Conservation (phyloP, 2,329 filamentous ascomycete species). For the Chlorencoelia australis region DNA sequence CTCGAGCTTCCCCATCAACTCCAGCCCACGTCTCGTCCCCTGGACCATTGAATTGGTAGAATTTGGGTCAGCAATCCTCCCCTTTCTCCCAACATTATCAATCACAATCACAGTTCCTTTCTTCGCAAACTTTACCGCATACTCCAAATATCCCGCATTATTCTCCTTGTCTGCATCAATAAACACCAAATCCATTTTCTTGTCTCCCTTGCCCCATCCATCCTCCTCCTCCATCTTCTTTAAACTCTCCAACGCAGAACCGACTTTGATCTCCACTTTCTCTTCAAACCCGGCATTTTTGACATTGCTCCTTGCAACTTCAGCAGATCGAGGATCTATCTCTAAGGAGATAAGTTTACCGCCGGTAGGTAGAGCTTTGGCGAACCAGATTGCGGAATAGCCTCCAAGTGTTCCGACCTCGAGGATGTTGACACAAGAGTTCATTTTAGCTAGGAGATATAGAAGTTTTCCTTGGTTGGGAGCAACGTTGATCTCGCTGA, state of each 20-base stretch:
- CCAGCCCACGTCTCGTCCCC: slow-evolving; percentile 3
- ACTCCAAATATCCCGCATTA: slow-evolving; percentile 36
- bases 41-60: slow-evolving; percentile 17
- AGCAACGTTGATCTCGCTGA: slow-evolving; percentile 8
- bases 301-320: slow-evolving; percentile 31
- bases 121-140: slow-evolving; percentile 33
- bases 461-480: slow-evolving; percentile 12
- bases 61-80: slow-evolving; percentile 33
- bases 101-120: slow-evolving; percentile 40
- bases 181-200: slow-evolving; percentile 43
- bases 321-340: slow-evolving; percentile 33
- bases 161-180: slow-evolving; percentile 42
- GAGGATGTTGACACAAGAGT: slow-evolving; percentile 8
- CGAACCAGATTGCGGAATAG: slow-evolving; percentile 13
- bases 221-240: slow-evolving; percentile 18
- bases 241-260: slow-evolving; percentile 34
- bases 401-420: slow-evolving; percentile 19
- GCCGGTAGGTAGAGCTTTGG: slow-evolving; percentile 10
- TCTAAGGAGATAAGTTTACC: slow-evolving; percentile 31
- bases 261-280: slow-evolving; percentile 34
- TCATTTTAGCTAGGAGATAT: slow-evolving; percentile 9
- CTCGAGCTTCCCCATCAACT: slow-evolving; percentile 3
- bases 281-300: slow-evolving; percentile 32
- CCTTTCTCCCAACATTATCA: slow-evolving; percentile 41
- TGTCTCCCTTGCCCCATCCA: no score